Conservation (phyloP, 495 filamentous ascomycete genomes). For the Hapsidospora chrysogenum region DNA sequence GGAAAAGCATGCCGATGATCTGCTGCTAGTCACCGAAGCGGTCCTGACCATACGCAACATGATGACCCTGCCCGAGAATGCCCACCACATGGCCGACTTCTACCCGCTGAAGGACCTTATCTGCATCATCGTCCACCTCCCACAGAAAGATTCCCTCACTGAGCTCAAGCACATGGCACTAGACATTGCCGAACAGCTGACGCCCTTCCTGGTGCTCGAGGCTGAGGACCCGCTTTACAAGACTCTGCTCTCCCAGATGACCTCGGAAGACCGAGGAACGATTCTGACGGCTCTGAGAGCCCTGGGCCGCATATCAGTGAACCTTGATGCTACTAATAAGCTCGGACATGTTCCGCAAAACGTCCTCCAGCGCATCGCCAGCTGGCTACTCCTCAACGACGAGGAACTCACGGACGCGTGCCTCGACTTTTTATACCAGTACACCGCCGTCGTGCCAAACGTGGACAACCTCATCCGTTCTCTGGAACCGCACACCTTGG, state of each 20-base stretch:
- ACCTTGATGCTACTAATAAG: conserved; percentile 58
- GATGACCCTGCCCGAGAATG: conserved; percentile 79
- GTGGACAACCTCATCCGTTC: conserved; percentile 49
- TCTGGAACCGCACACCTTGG: conserved; percentile 47
- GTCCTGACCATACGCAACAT: conserved; percentile 84
- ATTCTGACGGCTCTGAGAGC: conserved; percentile 72
- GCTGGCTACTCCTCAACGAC: conserved; percentile 77
- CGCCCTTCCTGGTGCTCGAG: conserved; percentile 57
- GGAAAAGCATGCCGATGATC: conserved; percentile 47
- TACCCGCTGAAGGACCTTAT: conserved; percentile 63
- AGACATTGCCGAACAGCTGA: conserved; percentile 84
- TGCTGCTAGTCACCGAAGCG: conserved; percentile 71
- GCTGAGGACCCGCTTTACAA: conserved; percentile 60
- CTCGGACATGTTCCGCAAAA: conserved; percentile 51
- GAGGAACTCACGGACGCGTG: conserved; percentile 76
- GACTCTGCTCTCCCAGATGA: conserved; percentile 52
- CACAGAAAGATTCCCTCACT: conserved; percentile 51
- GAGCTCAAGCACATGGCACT: conserved; percentile 86
- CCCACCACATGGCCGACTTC: conserved; percentile 57
- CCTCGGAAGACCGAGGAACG: conserved; percentile 66
- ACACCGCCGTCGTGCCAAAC: conserved; percentile 73
- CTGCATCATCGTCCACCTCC: conserved; percentile 63
- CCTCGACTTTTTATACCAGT: conserved; percentile 92
- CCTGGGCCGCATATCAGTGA: conserved; percentile 75
- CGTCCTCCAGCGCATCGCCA: conserved; percentile 51